Conservation (phyloP, 108 stramenopile species). For the Epipyxis sp. region DNA sequence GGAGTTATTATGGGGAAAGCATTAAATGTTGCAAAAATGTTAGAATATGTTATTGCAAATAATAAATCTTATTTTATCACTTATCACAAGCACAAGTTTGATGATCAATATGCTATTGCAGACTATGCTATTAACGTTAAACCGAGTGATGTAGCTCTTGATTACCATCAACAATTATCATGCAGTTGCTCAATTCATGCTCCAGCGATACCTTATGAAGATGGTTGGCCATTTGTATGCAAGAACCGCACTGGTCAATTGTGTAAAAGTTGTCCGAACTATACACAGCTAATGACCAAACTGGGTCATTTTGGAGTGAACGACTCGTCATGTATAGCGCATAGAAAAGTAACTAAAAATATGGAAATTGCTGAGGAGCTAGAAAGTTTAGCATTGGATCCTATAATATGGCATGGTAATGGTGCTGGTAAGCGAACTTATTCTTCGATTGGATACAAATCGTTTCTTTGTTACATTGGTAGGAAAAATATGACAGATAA, state of each 20-base stretch:
- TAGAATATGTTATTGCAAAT: background rate
- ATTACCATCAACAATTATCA: constrained; percentile 16
- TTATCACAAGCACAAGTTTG: constrained; percentile 29
- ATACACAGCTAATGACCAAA: background rate
- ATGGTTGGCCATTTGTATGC: constrained; percentile 17
- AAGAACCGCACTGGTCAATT: background rate
- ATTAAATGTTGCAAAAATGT: background rate
- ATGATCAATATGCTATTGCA: constrained; percentile 32
- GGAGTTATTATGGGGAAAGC: constrained; percentile 19
- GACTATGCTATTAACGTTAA: constrained; percentile 10
- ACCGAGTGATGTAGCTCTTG: constrained; percentile 10
- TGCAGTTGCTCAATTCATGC: constrained; percentile 20
- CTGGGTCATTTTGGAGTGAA: constrained; percentile 4
- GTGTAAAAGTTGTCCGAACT: background rate
- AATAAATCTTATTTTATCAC: constrained; percentile 15
- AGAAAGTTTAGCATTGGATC: background rate
- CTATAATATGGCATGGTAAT: constrained; percentile 29
- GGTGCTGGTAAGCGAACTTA: constrained; percentile 4
- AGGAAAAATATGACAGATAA: background rate
- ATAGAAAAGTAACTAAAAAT: background rate
- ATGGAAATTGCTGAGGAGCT: background rate
- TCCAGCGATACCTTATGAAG: background rate
- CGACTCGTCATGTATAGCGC: background rate
- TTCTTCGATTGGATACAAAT: background rate
- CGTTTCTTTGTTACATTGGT: background rate